Conservation (phyloP, 2,329 filamentous ascomycete genomes). For the Ceratocystis huliohia region DNA sequence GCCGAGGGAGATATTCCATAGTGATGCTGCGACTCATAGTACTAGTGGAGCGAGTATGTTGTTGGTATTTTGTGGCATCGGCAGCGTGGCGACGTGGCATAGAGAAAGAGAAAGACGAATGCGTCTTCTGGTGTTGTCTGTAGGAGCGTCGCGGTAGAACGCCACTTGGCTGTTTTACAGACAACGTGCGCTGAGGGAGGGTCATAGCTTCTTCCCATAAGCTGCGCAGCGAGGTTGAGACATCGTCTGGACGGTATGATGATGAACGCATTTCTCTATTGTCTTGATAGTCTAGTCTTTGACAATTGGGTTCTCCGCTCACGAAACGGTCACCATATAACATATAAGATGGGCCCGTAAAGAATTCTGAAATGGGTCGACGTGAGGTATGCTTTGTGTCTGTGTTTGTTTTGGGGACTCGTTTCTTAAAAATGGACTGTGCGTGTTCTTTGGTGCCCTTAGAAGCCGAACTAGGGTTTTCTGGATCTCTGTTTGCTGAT, state of each 20-base stretch:
- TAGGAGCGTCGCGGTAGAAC: background rate
- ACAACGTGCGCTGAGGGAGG: conserved; percentile 15
- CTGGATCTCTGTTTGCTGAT: background rate
- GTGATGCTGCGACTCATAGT: conserved; percentile 17
- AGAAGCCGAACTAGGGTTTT: background rate
- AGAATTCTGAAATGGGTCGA: conserved; percentile 1
- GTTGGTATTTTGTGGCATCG: background rate
- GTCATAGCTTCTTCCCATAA: conserved; percentile 15
- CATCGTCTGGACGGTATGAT: conserved; percentile 12
- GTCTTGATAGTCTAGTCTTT: background rate
- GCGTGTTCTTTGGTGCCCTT: background rate
- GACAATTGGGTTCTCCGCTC: background rate
- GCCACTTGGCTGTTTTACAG: background rate
- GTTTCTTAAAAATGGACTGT: background rate
- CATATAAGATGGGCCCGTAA: background rate
- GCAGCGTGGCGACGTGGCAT: conserved; percentile 1
- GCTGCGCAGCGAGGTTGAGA: conserved; percentile 9
- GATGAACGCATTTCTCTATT: conserved; percentile 10
- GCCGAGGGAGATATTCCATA: background rate
- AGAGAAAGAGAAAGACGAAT: conserved; percentile 6
- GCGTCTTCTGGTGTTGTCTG: background rate
- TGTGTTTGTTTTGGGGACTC: background rate
- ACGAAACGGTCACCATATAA: background rate
- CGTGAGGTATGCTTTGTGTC: background rate
- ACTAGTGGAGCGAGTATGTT: conserved; percentile 1